A percentile compares a stretch with the other conserved stretches of the same genome.
phyloP scores from a whole-genome alignment of 202 grass and related monocot species.

The Carex arenaria region DNA sequence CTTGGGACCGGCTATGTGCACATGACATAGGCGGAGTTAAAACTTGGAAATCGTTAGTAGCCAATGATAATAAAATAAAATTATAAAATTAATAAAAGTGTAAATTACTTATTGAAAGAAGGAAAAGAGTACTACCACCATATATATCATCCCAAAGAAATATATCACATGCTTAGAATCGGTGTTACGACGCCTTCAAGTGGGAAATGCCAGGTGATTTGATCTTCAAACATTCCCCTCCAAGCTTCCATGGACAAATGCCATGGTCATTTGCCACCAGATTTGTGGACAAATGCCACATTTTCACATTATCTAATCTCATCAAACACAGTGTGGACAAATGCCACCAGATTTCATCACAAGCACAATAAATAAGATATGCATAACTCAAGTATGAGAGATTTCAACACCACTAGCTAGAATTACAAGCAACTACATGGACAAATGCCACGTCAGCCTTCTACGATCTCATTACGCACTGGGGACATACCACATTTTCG shows the following conservation, averaged over 20 bases:
- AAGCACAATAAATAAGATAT: background rate
- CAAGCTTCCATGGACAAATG: background rate
- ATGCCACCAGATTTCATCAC: background rate
- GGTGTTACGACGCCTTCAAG: background rate
- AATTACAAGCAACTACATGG: background rate
- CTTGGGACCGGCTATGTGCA: slow-evolving; percentile 15
- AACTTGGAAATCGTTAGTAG: slow-evolving; percentile 13
- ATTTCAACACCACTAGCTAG: background rate
- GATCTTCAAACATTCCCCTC: background rate
- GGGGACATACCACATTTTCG: background rate
- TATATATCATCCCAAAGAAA: background rate
- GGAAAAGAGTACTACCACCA: background rate
- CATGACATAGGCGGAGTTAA: slow-evolving; percentile 16
- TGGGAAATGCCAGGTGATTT: background rate
- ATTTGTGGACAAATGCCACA: slow-evolving; percentile 7
- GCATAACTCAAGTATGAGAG: background rate
- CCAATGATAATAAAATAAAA: background rate
- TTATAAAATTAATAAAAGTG: background rate
- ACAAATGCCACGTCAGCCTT: slow-evolving; percentile 5
- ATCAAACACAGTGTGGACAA: background rate
- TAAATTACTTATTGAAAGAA: background rate
- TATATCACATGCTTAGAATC: background rate
- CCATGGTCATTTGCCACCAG: background rate
- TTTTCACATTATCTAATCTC: too few species aligned
- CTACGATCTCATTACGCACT: background rate